Evolutionary conservation across 441 rosid genomes (phyloP), one percentile per base, ranked within the genome.

Genomic region (Sinapis alba): DNA sequence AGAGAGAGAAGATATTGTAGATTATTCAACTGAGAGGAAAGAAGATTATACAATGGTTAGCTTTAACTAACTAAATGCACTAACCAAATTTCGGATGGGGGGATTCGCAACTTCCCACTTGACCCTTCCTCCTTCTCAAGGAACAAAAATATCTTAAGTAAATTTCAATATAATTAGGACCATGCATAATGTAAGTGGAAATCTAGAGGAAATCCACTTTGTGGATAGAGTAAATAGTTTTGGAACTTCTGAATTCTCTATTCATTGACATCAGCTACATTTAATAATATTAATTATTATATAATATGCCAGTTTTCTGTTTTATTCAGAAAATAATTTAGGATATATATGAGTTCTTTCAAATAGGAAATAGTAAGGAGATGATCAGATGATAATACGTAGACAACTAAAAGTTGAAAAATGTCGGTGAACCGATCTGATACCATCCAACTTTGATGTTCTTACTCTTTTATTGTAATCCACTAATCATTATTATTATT

Each of bases 11-110:
- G 2, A 19, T 38, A 63, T 59, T 30, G 36, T 60, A 51, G 15
- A 65, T 32, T 24, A 30, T n/a, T 45, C 13, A 26, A 23, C 8
- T 57, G 13, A 65, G 53, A 24, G 16, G 20, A 23, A 58, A 56
- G 16, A 63, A 43, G n/a, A 57, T 56, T 72, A 60, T 51, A 27
- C 1, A 72, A 72, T 66, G 19, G 43, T 56, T 62, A 77, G 86
- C 90, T 89, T 89, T 89, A 88, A 83, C 88, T 66, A 87, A 89
- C 88, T 79, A 73, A 60, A 20, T 65, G 84, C 86, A 86, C 82
- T 86, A 61, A 83, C 43, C 59, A 72, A 57, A 64, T 45, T 77
- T 68, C 71, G 72, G 54, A 60, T 69, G 60, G 41, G 24, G 62
- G 38, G 51, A 78, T 66, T 77, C 77, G 73, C 63, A 47, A 45